A percentile compares a stretch with the other conserved stretches of the same genome.
phyloP scores from a whole-genome alignment of 2,329 filamentous ascomycete genomes.

The Periconia macrospinosa region DNA sequence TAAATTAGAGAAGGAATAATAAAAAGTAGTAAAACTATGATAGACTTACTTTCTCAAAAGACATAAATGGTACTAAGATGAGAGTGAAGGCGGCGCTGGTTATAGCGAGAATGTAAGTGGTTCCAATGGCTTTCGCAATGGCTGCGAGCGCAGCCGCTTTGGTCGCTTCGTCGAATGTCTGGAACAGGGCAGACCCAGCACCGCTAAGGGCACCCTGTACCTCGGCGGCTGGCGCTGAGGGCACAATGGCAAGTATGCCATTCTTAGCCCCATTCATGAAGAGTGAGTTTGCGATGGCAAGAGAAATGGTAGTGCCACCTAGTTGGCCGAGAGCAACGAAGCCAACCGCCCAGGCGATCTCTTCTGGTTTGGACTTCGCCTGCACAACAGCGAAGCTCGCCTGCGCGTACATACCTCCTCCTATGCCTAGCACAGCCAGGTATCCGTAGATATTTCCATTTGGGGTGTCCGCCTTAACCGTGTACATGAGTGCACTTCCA shows the following conservation, averaged over 20 bases:
- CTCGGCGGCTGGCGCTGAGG: neutral
- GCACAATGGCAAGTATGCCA: neutral
- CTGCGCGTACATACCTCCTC: constrained; percentile 2
- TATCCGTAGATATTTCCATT: constrained; percentile 14
- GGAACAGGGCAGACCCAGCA: neutral
- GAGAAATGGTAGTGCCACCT: neutral
- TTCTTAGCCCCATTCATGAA: neutral
- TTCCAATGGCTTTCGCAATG: neutral
- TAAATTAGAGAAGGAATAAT: too few species aligned
- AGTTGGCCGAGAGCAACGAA: neutral
- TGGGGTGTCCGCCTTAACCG: constrained; percentile 4
- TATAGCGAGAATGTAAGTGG: neutral
- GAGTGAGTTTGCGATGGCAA: neutral
- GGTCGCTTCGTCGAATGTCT: neutral
- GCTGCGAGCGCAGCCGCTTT: neutral
- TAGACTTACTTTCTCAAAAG: too few species aligned
- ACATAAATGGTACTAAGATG: too few species aligned
- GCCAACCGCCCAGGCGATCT: neutral
- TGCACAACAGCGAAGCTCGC: constrained; percentile 2
- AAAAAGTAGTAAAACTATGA: too few species aligned
- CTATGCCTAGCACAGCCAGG: constrained; percentile 6
- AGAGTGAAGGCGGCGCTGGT: too few species aligned
- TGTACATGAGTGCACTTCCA: constrained; percentile 3
- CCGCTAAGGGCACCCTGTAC: neutral
- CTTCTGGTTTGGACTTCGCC: neutral